Conservation (phyloP, 495 filamentous ascomycete species). For the Rhizodiscina lignyota region DNA sequence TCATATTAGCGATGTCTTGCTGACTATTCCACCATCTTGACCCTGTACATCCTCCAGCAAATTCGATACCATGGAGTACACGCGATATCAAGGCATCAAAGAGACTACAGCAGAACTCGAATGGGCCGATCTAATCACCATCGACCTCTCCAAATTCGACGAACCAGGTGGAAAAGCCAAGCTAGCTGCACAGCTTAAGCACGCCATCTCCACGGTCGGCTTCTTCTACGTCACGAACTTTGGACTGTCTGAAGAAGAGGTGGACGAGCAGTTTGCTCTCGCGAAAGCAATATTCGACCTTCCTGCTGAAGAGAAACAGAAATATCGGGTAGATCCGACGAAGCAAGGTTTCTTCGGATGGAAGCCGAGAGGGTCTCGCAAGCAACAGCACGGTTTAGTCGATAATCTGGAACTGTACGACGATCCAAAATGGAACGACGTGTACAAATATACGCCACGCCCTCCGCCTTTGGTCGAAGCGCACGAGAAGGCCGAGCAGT, state of each 20-base stretch:
- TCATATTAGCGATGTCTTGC: too few species aligned
- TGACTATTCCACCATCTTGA: too few species aligned
- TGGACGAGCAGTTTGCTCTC: background rate
- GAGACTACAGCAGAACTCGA: conserved; percentile 3
- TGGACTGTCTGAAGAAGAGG: background rate
- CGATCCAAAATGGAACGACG: background rate
- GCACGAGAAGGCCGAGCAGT: background rate
- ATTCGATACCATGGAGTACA: background rate
- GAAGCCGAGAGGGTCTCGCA: background rate
- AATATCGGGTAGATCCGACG: background rate
- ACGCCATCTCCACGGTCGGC: conserved; percentile 38
- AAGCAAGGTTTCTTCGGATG: background rate
- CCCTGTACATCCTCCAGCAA: too few species aligned
- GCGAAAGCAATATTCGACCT: background rate
- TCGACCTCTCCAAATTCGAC: conserved; percentile 34
- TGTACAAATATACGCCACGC: background rate
- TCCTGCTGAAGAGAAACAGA: background rate
- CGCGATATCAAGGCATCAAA: background rate
- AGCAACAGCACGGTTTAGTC: background rate
- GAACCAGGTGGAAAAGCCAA: conserved; percentile 33
- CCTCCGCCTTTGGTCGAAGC: background rate
- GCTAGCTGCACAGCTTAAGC: conserved; percentile 35
- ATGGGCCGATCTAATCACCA: conserved; percentile 38
- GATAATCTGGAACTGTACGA: background rate
- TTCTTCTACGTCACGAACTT: conserved; percentile 9